Conservation (phyloP, 768 basidiomycete genomes). For the Termitomyces sp. region DNA sequence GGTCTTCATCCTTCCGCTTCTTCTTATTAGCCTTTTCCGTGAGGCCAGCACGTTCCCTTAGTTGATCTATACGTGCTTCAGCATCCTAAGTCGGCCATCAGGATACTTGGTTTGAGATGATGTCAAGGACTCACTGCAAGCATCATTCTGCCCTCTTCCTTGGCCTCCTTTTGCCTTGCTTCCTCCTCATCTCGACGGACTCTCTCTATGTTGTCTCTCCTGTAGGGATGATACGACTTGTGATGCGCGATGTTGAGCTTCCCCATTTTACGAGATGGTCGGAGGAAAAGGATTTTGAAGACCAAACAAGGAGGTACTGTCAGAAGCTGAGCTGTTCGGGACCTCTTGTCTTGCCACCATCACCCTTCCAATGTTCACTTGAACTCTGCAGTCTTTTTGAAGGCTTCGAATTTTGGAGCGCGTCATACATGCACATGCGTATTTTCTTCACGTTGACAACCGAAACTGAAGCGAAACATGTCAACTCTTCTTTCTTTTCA, state of each 20-base stretch:
- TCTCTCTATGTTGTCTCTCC: conserved; percentile 79
- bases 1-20: conserved; percentile 32
- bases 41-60: conserved; percentile 59
- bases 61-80: conserved; percentile 67
- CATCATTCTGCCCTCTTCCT: conserved; percentile 68
- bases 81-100: conserved; percentile 52
- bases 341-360: background rate
- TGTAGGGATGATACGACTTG: conserved; percentile 87
- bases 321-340: background rate
- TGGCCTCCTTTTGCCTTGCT: conserved; percentile 59
- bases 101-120: conserved; percentile 3
- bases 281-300: background rate
- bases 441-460: background rate
- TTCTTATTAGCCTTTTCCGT: conserved; percentile 26
- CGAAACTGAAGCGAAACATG: conserved; percentile 25
- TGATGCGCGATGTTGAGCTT: conserved; percentile 89
- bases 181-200: conserved; percentile 82
- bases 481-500: conserved; percentile 61
- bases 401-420: background rate
- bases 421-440: background rate
- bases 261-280: conserved; percentile 49
- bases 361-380: background rate
- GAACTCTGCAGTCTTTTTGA: background rate
- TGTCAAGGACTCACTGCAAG: conserved; percentile 56
- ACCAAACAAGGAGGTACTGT: conserved; percentile 4